Conservation (phyloP, 2,329 filamentous ascomycete species). For the Tolypocladium amazonense region DNA sequence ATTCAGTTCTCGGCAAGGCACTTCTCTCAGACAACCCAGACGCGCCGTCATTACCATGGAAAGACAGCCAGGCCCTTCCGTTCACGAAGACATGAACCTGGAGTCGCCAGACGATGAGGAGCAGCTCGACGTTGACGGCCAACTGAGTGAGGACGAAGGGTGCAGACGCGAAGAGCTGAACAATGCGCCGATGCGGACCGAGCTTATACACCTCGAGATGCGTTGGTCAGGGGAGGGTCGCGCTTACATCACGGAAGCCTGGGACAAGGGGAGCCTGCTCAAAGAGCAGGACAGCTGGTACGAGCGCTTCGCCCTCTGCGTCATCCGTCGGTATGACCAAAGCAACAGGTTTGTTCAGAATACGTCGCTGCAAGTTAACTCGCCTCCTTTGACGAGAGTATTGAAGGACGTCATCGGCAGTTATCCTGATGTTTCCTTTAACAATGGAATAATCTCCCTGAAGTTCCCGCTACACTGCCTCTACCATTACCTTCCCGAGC, state of each 20-base stretch:
- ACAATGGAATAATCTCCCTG: not conserved
- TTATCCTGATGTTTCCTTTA: not conserved
- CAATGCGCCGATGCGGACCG: not conserved
- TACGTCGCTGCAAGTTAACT: not conserved
- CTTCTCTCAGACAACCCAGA: not conserved
- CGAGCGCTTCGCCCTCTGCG: not conserved
- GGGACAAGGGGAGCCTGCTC: not conserved
- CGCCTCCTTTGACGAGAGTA: not conserved
- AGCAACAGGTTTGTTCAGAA: not conserved
- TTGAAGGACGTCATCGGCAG: not conserved
- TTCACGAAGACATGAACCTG: not conserved
- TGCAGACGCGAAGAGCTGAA: not conserved
- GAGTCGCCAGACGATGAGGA: not conserved
- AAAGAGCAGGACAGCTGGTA: not conserved
- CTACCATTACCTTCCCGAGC: not conserved
- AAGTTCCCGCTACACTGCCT: not conserved
- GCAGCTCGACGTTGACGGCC: not conserved
- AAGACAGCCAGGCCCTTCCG: not conserved
- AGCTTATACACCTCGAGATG: not conserved
- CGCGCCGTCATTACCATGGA: no score
- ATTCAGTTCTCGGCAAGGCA: not conserved
- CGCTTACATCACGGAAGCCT: not conserved
- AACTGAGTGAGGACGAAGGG: not conserved
- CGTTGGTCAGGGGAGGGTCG: not conserved
- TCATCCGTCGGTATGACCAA: not conserved